Evolutionary conservation across 1,139 yeast species (phyloP).

Genomic region (Pichia inconspicua): DNA sequence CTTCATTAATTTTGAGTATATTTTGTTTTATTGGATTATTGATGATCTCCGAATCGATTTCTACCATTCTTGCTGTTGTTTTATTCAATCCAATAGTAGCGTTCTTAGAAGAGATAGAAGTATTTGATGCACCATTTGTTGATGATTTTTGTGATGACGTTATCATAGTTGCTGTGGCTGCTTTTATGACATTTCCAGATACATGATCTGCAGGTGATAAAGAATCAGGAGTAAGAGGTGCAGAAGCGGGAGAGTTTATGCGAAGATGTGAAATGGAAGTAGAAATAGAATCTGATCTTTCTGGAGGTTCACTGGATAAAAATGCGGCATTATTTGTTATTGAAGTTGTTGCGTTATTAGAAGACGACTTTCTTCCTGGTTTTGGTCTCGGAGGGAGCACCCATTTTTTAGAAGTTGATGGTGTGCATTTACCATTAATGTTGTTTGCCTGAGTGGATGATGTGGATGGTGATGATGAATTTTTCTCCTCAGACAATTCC

Average conservation of each 20-base stretch:
- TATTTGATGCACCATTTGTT: not conserved
- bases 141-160: not conserved
- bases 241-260: slow-evolving; percentile 1
- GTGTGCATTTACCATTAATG: slow-evolving; percentile 13
- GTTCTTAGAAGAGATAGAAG: not conserved
- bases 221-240: slow-evolving; percentile 7
- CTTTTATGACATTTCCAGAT: not conserved
- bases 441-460: slow-evolving; percentile 9
- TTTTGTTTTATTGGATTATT: slow-evolving; percentile 27
- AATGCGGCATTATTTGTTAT: not conserved
- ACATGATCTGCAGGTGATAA: slow-evolving; percentile 5
- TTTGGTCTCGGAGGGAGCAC: slow-evolving; percentile 28
- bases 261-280: slow-evolving; percentile 4
- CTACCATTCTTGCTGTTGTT: slow-evolving; percentile 9
- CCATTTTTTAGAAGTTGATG: slow-evolving; percentile 24
- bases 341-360: not conserved
- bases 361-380: slow-evolving; percentile 24
- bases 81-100: not conserved
- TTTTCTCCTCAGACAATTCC: not conserved
- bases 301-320: not conserved
- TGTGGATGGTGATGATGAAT: slow-evolving; percentile 3
- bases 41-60: slow-evolving; percentile 17
- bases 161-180: not conserved
- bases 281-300: not conserved
- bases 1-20: slow-evolving; percentile 30